Evolutionary conservation across 2,329 filamentous ascomycete genomes (phyloP).

Genomic region (Fusarium brachygibbosum): DNA sequence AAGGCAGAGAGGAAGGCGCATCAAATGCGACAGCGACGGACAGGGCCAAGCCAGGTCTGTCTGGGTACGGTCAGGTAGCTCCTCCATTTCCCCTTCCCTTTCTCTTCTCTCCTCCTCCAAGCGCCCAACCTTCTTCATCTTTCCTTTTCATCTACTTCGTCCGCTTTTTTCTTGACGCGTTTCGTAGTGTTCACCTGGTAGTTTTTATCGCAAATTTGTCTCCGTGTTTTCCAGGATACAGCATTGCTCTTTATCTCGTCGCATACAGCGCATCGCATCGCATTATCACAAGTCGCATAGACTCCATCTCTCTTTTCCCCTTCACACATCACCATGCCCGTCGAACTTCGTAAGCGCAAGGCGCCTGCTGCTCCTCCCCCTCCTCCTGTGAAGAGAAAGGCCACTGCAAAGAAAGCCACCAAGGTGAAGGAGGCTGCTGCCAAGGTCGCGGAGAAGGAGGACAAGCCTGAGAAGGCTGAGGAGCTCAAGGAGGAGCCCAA

Average conservation of each 20-base stretch:
- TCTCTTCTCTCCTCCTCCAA: constrained; percentile 35
- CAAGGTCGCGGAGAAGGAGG: constrained; percentile 50
- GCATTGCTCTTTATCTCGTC: constrained; percentile 30
- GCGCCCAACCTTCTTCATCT: constrained; percentile 44
- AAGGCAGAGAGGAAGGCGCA: constrained; percentile 23
- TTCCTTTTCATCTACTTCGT: constrained; percentile 39
- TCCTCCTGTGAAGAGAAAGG: constrained; percentile 57
- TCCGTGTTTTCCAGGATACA: constrained; percentile 19
- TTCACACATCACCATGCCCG: constrained; percentile 61
- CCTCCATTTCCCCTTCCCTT: constrained; percentile 18
- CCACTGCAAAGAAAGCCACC: constrained; percentile 38
- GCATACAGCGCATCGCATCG: constrained; percentile 40
- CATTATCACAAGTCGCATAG: constrained; percentile 30
- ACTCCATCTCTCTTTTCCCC: neutral
- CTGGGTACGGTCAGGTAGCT: neutral
- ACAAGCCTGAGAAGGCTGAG: constrained; percentile 54
- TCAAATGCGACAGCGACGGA: constrained; percentile 48
- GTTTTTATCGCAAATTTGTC: constrained; percentile 20
- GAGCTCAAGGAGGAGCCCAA: constrained; percentile 47
- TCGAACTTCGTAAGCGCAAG: constrained; percentile 73
- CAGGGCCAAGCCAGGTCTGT: constrained; percentile 34
- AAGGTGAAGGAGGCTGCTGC: constrained; percentile 51
- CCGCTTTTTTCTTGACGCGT: constrained; percentile 26
- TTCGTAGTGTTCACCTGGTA: constrained; percentile 15
- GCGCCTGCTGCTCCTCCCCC: constrained; percentile 63